Percentiles rank a stretch among this genome's conserved stretches.
phyloP scores from a whole-genome alignment of 805 yeast species.

The Scheffersomyces amazonensis region DNA sequence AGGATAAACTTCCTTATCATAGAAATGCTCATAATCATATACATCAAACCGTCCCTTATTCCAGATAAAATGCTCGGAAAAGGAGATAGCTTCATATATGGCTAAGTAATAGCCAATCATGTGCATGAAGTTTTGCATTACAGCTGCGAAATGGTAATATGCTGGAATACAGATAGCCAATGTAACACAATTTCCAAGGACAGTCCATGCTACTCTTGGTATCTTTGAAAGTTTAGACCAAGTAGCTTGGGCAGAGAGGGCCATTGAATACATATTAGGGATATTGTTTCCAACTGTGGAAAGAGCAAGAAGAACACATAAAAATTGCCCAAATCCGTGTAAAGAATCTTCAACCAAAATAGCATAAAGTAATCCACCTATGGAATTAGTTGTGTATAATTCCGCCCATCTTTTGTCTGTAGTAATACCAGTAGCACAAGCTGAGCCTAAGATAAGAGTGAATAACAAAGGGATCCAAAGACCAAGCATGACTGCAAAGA shows the following conservation, averaged over 20 bases:
- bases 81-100: conserved; percentile 69
- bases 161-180: conserved; percentile 90
- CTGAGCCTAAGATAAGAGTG: conserved; percentile 82
- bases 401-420: conserved; percentile 30
- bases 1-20: conserved; percentile 59
- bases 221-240: conserved; percentile 71
- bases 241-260: conserved; percentile 80
- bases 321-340: conserved; percentile 87
- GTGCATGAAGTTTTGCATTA: conserved; percentile 87
- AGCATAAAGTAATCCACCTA: conserved; percentile 77
- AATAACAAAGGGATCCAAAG: conserved; percentile 66
- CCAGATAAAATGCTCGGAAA: conserved; percentile 84
- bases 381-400: conserved; percentile 22
- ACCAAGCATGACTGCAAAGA: conserved; percentile 62
- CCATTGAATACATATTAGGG: conserved; percentile 92
- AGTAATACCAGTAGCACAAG: conserved; percentile 67
- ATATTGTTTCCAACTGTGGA: conserved; percentile 89
- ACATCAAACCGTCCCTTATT: conserved; percentile 56
- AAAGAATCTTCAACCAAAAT: conserved; percentile 76
- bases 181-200: conserved; percentile 68
- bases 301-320: conserved; percentile 80
- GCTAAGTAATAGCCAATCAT: conserved; percentile 89
- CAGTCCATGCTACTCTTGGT: conserved; percentile 84
- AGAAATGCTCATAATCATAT: conserved; percentile 63
- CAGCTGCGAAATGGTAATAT: conserved; percentile 65